Evolutionary conservation across 352 stramenopile genomes (phyloP).

Genomic region (Phytophthora palmivora): DNA sequence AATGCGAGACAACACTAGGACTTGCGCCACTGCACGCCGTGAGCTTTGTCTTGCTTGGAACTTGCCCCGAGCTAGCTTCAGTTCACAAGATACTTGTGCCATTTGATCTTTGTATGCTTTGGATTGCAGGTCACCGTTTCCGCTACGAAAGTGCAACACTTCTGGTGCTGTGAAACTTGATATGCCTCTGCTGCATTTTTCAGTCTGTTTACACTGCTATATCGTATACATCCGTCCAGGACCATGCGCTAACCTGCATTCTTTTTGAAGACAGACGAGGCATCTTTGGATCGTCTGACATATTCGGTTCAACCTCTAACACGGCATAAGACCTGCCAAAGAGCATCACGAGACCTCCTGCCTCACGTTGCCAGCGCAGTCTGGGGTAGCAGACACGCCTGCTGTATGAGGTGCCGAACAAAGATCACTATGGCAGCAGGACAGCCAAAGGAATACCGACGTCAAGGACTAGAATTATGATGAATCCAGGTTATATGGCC

Average conservation of each 20-base stretch:
- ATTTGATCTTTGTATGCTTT: slow-evolving; percentile 15
- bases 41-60: slow-evolving; percentile 22
- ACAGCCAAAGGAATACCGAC: not conserved
- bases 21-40: slow-evolving; percentile 25
- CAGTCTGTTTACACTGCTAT: not conserved
- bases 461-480: slow-evolving; percentile 12
- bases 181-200: not conserved
- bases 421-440: not conserved
- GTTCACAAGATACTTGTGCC: slow-evolving; percentile 24
- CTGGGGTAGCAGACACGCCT: slow-evolving; percentile 3
- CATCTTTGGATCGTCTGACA: slow-evolving; percentile 14
- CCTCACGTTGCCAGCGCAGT: too few species aligned
- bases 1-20: slow-evolving; percentile 3
- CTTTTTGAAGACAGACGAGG: slow-evolving; percentile 20
- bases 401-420: not conserved
- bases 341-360: not conserved
- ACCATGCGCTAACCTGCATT: slow-evolving; percentile 25
- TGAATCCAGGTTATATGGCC: slow-evolving; percentile 10
- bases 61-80: slow-evolving; percentile 19
- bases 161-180: not conserved
- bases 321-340: slow-evolving; percentile 6
- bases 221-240: not conserved
- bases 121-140: not conserved
- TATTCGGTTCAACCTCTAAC: slow-evolving; percentile 12
- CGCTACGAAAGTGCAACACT: not conserved